Base-by-base conservation (phyloP, 768 basidiomycete genomes). In the Russula brevipes region DNA sequence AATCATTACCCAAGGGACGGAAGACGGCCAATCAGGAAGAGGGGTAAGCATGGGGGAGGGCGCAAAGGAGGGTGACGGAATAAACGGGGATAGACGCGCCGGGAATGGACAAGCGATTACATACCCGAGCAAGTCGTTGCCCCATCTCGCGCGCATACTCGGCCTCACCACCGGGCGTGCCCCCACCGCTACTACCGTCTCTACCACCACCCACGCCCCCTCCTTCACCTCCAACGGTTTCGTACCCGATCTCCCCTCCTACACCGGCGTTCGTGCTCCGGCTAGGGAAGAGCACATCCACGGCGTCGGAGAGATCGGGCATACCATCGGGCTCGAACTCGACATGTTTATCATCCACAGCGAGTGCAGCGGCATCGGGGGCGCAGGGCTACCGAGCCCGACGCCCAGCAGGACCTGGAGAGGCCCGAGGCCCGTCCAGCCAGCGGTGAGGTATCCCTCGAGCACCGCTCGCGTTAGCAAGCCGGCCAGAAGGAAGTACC, bases 391-490 rank as follows among this genome's bases (percentile, higher is more conserved):
- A 45, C 85, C 83, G 49, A 88, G 73, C 1, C 91, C 92, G 30
- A 93, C 81, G 2, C 86, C 84, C 53, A 94, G 74, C 59, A 94
- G 73, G 63, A 87, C 83, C 69, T 90, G 86, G 10, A 85, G 80
- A 5, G 86, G 84, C 44, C 85, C 81, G 1, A 82, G 75, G 0
- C 92, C 91, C 35, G 79, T 81, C 92, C 92, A 95, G 0, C 88
- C 87, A 10, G 85, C 87, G 1, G 85, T 85, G 50, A 94, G 78
- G 70, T 94, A 94, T 0, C 92, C 92, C 70, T 95, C 91, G 56
- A 94, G 74, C 19, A 85, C 88, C 0, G 90, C 90, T n/a, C 91
- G 82, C 5, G 91, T 91, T 35, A 92, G 77, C 30, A 95, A 76
- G 2, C 88, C 86, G 0, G 83, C 83, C 16, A 93, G 78, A 12